Evolutionary conservation across 371 early-diverging fungal species (phyloP).

Genomic region (Actinomortierella ambigua): DNA sequence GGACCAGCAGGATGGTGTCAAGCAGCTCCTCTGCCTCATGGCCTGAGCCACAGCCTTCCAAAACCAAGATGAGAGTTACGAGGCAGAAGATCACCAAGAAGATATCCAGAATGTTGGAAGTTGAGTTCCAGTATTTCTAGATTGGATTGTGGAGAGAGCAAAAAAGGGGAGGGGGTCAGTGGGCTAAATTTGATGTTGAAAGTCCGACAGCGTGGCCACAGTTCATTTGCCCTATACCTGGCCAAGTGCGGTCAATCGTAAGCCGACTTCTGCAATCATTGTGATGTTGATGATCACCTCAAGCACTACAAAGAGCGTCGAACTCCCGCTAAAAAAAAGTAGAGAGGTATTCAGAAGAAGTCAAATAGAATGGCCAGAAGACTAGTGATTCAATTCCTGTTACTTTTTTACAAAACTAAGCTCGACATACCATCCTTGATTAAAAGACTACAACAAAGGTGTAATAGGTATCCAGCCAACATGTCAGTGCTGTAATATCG

Average conservation of each 20-base stretch:
- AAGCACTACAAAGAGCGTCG: constrained; percentile 60
- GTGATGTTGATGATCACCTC: constrained; percentile 75
- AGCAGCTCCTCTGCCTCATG: constrained; percentile 68
- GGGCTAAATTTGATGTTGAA: too few species aligned
- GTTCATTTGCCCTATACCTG: constrained; percentile 58
- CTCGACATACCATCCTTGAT: constrained; percentile 26
- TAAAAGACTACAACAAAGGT: constrained; percentile 11
- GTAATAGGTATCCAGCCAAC: too few species aligned
- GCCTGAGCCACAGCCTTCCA: constrained; percentile 65
- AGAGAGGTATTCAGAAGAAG: not conserved
- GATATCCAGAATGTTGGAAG: constrained; percentile 78
- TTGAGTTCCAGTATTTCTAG: constrained; percentile 74
- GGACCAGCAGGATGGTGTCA: constrained; percentile 71
- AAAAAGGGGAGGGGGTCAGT: not conserved
- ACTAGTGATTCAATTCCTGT: too few species aligned
- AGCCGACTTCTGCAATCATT: constrained; percentile 76
- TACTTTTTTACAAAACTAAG: too few species aligned
- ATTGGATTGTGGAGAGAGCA: not conserved
- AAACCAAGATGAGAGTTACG: constrained; percentile 68
- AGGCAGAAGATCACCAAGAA: constrained; percentile 69
- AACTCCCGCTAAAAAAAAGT: constrained; percentile 28
- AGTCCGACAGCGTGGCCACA: too few species aligned
- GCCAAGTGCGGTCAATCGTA: constrained; percentile 71
- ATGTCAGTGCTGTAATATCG: constrained; percentile 2
- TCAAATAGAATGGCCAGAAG: too few species aligned